These are phyloP conservation scores for Colletotrichum gloeosporioides DNA, from an alignment of 2,329 filamentous ascomycete species.

Conservation along the genomic window DNA sequence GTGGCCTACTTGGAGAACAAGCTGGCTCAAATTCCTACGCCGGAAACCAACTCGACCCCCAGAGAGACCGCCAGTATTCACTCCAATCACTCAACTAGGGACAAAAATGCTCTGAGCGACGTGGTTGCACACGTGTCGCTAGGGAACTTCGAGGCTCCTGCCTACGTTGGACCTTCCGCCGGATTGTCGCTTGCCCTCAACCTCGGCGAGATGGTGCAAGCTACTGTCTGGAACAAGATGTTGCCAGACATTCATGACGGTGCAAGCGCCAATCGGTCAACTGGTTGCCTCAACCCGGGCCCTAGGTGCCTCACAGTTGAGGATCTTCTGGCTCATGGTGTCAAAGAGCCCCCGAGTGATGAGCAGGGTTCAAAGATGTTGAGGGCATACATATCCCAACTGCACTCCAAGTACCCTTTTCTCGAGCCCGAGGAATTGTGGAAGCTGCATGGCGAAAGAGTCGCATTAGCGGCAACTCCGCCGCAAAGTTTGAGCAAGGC, in stretches of 20 bases:
- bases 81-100: neutral
- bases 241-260: slow-evolving; percentile 29
- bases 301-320: slow-evolving; percentile 35
- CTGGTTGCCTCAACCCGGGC: neutral
- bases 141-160: slow-evolving; percentile 48
- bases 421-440: slow-evolving; percentile 50
- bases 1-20: slow-evolving; percentile 43
- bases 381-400: slow-evolving; percentile 47
- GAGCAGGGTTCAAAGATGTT: slow-evolving; percentile 48
- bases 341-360: slow-evolving; percentile 49
- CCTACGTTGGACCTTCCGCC: slow-evolving; percentile 48
- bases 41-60: neutral
- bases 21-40: slow-evolving; percentile 22
- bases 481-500: slow-evolving; percentile 24
- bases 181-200: slow-evolving; percentile 54
- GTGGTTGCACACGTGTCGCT: slow-evolving; percentile 55
- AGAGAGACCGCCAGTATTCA: neutral
- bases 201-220: slow-evolving; percentile 58
- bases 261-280: slow-evolving; percentile 5
- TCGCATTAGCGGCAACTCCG: slow-evolving; percentile 36
- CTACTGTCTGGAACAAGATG: slow-evolving; percentile 58
- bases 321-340: slow-evolving; percentile 45
- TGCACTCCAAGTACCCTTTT: slow-evolving; percentile 56
- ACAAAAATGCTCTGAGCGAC: slow-evolving; percentile 37
- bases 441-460: slow-evolving; percentile 46